Percentiles rank a stretch among this genome's conserved stretches.
phyloP scores from a whole-genome alignment of 106 monocot species.

The Dactylorhiza incarnata region DNA sequence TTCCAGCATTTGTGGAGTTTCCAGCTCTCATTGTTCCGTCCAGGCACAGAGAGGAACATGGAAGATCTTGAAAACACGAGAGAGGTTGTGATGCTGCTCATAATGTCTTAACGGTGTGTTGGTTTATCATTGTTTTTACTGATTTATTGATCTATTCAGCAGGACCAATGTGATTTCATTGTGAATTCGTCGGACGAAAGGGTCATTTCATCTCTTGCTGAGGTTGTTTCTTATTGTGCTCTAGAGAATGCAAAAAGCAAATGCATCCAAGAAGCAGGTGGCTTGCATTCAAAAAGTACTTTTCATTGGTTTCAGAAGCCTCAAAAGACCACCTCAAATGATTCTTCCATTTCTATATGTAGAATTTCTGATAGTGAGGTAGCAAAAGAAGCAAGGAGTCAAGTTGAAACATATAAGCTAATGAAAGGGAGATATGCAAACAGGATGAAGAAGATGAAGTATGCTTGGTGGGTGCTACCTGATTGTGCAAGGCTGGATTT shows the following conservation, averaged over 20 bases:
- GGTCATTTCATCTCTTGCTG: conserved; percentile 53
- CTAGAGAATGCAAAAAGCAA: conserved; percentile 30
- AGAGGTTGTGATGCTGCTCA: conserved; percentile 34
- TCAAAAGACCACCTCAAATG: conserved; percentile 21
- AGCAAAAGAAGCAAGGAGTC: conserved; percentile 30
- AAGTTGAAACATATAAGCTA: conserved; percentile 25
- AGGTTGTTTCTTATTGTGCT: conserved; percentile 55
- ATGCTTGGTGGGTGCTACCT: conserved; percentile 44
- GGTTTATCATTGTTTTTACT: background rate
- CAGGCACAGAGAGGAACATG: conserved; percentile 66
- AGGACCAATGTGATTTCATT: conserved; percentile 35
- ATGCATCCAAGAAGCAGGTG: conserved; percentile 12
- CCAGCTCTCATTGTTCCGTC: conserved; percentile 43
- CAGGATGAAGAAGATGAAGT: conserved; percentile 14
- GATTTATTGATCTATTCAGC: conserved; percentile 15
- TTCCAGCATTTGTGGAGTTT: conserved; percentile 64
- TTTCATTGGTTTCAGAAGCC: conserved; percentile 43
- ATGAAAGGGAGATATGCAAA: conserved; percentile 6
- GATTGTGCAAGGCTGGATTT: conserved; percentile 30
- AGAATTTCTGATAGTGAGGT: conserved; percentile 38
- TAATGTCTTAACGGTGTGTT: background rate
- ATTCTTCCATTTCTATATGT: conserved; percentile 52
- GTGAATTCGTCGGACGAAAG: conserved; percentile 55
- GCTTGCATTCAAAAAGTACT: conserved; percentile 10
- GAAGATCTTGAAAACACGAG: conserved; percentile 46